These are phyloP conservation scores for Nicotiana attenuata DNA, from an alignment of 257 asterid genomes.

Conservation along the genomic window DNA sequence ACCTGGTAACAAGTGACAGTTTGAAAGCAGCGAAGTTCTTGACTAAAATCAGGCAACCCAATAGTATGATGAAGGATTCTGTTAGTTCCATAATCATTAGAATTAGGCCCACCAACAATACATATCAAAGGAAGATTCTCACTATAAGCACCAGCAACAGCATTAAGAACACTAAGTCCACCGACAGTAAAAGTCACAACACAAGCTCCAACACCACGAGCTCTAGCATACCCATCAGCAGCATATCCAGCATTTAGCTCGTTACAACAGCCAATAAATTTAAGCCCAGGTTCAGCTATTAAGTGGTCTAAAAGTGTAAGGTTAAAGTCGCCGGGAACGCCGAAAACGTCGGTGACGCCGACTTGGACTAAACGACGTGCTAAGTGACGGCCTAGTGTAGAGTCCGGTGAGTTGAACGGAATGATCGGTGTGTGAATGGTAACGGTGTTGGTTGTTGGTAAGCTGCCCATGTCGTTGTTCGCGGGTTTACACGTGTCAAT, in stretches of 20 bases:
- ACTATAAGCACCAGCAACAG: conserved; percentile 25
- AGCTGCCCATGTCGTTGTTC: neutral
- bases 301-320: conserved; percentile 42
- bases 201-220: conserved; percentile 19
- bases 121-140: conserved; percentile 20
- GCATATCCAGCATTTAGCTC: conserved; percentile 61
- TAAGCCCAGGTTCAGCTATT: conserved; percentile 75
- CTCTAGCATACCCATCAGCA: conserved; percentile 30
- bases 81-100: conserved; percentile 20
- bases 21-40: conserved; percentile 25
- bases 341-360: conserved; percentile 18
- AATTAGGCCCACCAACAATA: conserved; percentile 20
- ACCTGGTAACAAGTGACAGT: conserved; percentile 29
- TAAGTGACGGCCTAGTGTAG: conserved; percentile 26
- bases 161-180: conserved; percentile 22
- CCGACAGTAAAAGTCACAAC: conserved; percentile 31
- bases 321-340: conserved; percentile 26
- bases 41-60: conserved; percentile 27
- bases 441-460: neutral
- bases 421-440: neutral
- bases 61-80: conserved; percentile 26
- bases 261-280: conserved; percentile 74
- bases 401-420: conserved; percentile 9
- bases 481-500: neutral
- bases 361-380: conserved; percentile 25